phyloP scores from a whole-genome alignment of 169 alveolate genomes.

The Hepatocystis sp. region DNA sequence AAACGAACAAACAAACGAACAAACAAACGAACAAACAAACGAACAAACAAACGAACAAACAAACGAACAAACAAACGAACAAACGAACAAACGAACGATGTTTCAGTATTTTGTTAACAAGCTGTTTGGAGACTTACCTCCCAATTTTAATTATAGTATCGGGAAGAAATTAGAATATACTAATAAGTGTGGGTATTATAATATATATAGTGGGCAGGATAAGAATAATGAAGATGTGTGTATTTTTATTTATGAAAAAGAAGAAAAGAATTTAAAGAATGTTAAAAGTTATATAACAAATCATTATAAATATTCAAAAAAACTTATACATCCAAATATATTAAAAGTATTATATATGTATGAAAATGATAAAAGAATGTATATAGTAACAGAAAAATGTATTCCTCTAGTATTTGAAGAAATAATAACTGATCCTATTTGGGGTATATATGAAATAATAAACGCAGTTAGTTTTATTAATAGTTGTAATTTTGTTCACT shows the following conservation, averaged over 20 bases:
- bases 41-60: too few relatives aligned
- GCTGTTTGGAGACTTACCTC: slow-evolving; percentile 57
- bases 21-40: background rate
- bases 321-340: slow-evolving; percentile 81
- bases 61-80: too few relatives aligned
- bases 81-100: slow-evolving; percentile 20
- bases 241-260: slow-evolving; percentile 63
- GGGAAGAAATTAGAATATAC: slow-evolving; percentile 29
- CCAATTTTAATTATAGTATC: slow-evolving; percentile 39
- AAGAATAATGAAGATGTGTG: slow-evolving; percentile 53
- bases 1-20: background rate
- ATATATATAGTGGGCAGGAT: slow-evolving; percentile 29
- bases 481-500: slow-evolving; percentile 77
- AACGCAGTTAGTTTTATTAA: slow-evolving; percentile 80
- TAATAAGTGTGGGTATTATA: slow-evolving; percentile 27
- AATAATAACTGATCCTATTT: slow-evolving; percentile 33
- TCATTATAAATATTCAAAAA: slow-evolving; percentile 76
- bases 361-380: slow-evolving; percentile 79
- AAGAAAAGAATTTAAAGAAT: slow-evolving; percentile 25
- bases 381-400: slow-evolving; percentile 85
- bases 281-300: slow-evolving; percentile 75
- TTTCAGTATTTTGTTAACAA: slow-evolving; percentile 56
- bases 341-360: slow-evolving; percentile 78
- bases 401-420: slow-evolving; percentile 75
- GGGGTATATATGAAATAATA: slow-evolving; percentile 60